Evolutionary conservation across 1,284 basidiomycete species (phyloP), one percentile per base, ranked within the genome.

Genomic region (Ganoderma meredithae): DNA sequence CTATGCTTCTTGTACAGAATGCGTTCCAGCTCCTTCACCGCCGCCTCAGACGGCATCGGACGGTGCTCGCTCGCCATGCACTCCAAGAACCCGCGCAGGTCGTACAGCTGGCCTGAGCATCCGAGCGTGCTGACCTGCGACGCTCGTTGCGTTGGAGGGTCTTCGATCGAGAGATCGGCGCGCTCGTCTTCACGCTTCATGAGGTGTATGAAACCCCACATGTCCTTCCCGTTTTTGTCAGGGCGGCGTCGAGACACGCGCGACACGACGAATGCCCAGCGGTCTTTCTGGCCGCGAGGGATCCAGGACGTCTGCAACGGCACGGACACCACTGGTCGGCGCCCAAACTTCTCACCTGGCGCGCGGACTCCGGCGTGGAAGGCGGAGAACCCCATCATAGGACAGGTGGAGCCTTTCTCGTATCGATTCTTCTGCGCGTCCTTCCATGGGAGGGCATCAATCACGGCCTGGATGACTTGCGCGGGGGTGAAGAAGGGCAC

Each of bases 401-500:
- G 41, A 15, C 2, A 5, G 7, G 36, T n/a, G 15, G 25, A 5
- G 25, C 6, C 27, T 19, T 1, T 19, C 6, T 3, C 17, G 63
- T 3, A 0, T 25, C 40, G 22, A 12, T 27, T 36, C 27, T 27
- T 22, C 49, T 40, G 17, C n/a, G 53, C 17, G 5, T 40, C 31
- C 60, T 22, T 61, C 61, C 53, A 62, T 8, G 63, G 67, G n/a
- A 68, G 39, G n/a, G 62, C 31, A 36, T 64, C 58, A 7, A 41
- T 61, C 33, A 64, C 19, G 3, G 52, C 58, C 36, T 68, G 67
- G 3, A 64, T 41, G 8, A 64, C 40, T 58, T 64, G 63, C 4
- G 67, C 67, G 7, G 67, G 62, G 31, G 63, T 61, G 41, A 68
- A 68, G 53, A 68, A 56, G 2, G 67, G 49, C 1, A 68, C 2